Percentiles rank a stretch among this genome's conserved stretches.
Evolutionary conservation across 257 asterid species (phyloP).

Genomic region (Solanum rostratum): DNA sequence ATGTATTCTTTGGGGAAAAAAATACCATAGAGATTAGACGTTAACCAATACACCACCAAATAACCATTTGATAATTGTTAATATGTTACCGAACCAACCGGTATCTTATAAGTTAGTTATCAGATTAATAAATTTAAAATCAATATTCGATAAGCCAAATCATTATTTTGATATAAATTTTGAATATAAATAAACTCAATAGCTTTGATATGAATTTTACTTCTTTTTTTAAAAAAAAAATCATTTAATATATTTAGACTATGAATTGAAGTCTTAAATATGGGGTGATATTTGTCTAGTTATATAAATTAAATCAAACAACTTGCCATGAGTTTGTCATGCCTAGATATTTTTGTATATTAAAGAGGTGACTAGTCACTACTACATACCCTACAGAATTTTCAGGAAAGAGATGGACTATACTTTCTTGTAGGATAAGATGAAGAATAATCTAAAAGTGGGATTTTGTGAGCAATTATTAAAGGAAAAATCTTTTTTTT

Average conservation of each 20-base stretch:
- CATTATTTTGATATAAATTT: no score
- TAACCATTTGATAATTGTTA: no score
- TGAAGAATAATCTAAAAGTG: neutral
- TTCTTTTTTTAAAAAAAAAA: neutral
- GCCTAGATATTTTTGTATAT: neutral
- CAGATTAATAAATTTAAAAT: no score
- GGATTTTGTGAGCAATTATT: neutral
- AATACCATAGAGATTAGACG: no score
- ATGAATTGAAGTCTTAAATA: neutral
- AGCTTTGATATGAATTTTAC: neutral
- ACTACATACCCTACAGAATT: neutral
- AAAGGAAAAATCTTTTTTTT: neutral
- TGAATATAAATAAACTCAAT: neutral
- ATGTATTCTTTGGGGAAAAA: no score
- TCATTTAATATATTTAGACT: neutral
- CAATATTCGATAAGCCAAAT: no score
- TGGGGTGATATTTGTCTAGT: neutral
- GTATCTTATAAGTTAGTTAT: no score
- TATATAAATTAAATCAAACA: neutral
- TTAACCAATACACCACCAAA: no score
- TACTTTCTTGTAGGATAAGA: neutral
- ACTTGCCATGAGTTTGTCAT: neutral
- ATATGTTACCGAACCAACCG: no score
- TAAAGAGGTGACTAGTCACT: neutral
- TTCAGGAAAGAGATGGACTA: neutral